Percentiles rank a stretch among this genome's conserved stretches.
Conservation (phyloP, 2,329 filamentous ascomycete genomes). For the Apiospora aurea region DNA sequence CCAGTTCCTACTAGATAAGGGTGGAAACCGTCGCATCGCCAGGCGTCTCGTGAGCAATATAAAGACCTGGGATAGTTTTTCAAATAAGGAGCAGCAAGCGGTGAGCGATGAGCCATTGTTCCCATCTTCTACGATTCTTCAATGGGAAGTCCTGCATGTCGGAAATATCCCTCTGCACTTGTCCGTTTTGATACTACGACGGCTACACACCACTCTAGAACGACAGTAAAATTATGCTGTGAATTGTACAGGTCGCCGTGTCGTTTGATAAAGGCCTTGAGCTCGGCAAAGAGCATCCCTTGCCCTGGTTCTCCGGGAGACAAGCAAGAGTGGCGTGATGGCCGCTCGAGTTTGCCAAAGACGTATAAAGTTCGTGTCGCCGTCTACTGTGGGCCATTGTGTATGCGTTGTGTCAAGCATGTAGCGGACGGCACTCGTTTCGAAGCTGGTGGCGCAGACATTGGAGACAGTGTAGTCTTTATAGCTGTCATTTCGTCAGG, state of each 20-base stretch:
- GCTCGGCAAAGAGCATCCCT: slow-evolving; percentile 28
- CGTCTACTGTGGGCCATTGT: slow-evolving; percentile 27
- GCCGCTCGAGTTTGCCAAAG: slow-evolving; percentile 35
- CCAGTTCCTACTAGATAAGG: slow-evolving; percentile 9
- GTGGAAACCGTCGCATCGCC: neutral
- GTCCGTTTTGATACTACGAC: neutral
- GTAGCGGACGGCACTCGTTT: slow-evolving; percentile 39
- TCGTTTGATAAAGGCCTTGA: slow-evolving; percentile 23
- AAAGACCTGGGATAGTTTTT: neutral
- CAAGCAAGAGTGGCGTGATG: slow-evolving; percentile 40
- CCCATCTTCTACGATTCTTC: neutral
- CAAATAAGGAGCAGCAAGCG: neutral
- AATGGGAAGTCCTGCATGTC: slow-evolving; percentile 9
- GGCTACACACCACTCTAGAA: slow-evolving; percentile 20
- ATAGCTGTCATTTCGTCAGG: slow-evolving; percentile 9
- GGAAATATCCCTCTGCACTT: slow-evolving; percentile 23
- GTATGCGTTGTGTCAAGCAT: slow-evolving; percentile 40
- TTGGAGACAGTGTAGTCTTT: slow-evolving; percentile 38
- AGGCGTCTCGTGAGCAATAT: neutral
- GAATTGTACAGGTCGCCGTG: slow-evolving; percentile 8
- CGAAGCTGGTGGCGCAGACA: slow-evolving; percentile 36
- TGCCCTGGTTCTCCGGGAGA: slow-evolving; percentile 37
- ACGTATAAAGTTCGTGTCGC: slow-evolving; percentile 38
- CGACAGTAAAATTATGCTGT: neutral
- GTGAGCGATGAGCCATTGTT: neutral